These are phyloP conservation scores for Harringtonia lauricola DNA, from an alignment of 2,329 filamentous ascomycete genomes.

Conservation along the genomic window DNA sequence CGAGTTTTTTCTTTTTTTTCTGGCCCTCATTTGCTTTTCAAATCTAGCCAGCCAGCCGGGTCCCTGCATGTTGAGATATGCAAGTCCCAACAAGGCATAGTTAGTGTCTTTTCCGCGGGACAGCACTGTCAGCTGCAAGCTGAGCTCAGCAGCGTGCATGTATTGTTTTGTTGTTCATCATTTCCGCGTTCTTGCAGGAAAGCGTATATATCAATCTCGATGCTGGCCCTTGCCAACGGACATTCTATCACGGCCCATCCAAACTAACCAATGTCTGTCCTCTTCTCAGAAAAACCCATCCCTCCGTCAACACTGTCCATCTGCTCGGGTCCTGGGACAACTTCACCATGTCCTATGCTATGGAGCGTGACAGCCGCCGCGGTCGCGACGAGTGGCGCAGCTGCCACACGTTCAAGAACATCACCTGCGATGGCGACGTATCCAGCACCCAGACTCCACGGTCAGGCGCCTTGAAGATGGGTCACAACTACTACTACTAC, in stretches of 20 bases:
- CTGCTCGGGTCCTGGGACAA: constrained; percentile 94
- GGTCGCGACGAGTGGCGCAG: constrained; percentile 74
- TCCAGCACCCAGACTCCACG: constrained; percentile 42
- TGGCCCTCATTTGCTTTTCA: neutral
- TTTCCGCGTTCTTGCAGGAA: neutral
- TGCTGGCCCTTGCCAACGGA: neutral
- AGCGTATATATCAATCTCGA: neutral
- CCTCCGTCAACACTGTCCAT: constrained; percentile 58
- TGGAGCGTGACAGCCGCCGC: constrained; percentile 69
- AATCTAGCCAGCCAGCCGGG: no score
- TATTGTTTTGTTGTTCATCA: neutral
- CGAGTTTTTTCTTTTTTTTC: neutral
- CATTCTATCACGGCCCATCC: neutral
- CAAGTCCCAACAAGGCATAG: no score
- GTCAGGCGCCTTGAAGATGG: constrained; percentile 80
- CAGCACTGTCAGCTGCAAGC: no score
- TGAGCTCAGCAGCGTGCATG: neutral
- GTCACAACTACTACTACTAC: constrained; percentile 91
- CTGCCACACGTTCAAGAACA: constrained; percentile 77
- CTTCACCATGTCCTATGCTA: constrained; percentile 65
- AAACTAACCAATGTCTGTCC: constrained; percentile 1
- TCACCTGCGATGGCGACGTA: constrained; percentile 67
- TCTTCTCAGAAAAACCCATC: constrained; percentile 42
- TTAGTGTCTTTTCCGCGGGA: no score
- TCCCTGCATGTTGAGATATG: no score